phyloP scores from a whole-genome alignment of 495 filamentous ascomycete genomes.

The Neurospora sp. region DNA sequence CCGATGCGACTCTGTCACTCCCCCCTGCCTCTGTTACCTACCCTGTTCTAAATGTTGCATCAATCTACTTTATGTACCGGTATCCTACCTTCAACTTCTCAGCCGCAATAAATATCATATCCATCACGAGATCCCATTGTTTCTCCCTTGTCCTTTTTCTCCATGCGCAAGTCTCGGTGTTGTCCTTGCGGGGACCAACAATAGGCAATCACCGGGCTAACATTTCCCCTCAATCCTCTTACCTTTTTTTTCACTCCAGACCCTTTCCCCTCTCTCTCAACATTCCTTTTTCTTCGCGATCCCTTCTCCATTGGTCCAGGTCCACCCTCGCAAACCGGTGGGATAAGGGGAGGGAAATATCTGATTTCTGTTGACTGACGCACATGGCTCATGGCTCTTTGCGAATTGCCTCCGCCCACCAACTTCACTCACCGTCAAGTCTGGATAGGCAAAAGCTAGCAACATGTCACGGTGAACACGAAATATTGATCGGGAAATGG shows the following conservation, averaged over 20 bases:
- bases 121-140: neutral
- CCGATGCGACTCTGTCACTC: neutral
- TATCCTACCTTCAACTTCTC: neutral
- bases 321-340: neutral
- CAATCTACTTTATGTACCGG: neutral
- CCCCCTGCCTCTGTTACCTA: neutral
- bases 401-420: neutral
- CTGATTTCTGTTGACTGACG: neutral
- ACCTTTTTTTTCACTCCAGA: neutral
- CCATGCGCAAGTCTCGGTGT: neutral
- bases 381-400: neutral
- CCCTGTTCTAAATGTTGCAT: neutral
- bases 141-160: neutral
- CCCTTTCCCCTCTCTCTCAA: neutral
- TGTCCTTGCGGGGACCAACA: neutral
- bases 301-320: neutral
- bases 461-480: neutral
- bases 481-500: neutral
- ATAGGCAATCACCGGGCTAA: neutral
- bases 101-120: neutral
- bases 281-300: neutral
- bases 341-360: neutral
- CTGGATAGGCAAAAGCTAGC: neutral
- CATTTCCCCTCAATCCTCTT: neutral
- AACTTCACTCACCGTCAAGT: neutral